Conservation (phyloP, 768 basidiomycete genomes). For the Hypholoma sublateritium region DNA sequence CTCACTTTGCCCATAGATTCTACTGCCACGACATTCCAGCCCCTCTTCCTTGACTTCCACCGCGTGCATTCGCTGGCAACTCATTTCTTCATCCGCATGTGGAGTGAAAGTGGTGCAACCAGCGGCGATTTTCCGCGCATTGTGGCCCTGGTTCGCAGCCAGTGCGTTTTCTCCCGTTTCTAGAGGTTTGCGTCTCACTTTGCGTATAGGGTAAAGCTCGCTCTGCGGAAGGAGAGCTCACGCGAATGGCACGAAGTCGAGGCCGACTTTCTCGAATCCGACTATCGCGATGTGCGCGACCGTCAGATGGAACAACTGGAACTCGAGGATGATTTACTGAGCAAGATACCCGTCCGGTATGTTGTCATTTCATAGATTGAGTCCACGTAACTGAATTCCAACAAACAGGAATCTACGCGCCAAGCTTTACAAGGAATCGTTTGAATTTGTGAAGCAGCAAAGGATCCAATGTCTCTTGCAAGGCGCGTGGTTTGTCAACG, state of each 20-base stretch:
- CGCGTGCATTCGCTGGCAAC: slow-evolving; percentile 80
- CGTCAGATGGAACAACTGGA: slow-evolving; percentile 91
- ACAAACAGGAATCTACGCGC: slow-evolving; percentile 73
- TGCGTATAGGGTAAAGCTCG: slow-evolving; percentile 65
- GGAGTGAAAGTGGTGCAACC: slow-evolving; percentile 84
- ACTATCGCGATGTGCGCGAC: slow-evolving; percentile 84
- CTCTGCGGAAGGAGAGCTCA: slow-evolving; percentile 69
- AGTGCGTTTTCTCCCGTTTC: slow-evolving; percentile 49
- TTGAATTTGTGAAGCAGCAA: slow-evolving; percentile 86
- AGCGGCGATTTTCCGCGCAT: slow-evolving; percentile 77
- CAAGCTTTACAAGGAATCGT: slow-evolving; percentile 87
- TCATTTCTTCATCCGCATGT: slow-evolving; percentile 90
- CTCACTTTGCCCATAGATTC: slow-evolving; percentile 50
- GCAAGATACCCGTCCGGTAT: slow-evolving; percentile 83
- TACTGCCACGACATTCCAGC: slow-evolving; percentile 78
- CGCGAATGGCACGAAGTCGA: slow-evolving; percentile 86
- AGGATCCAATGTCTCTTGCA: slow-evolving; percentile 85
- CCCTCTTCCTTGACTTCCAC: slow-evolving; percentile 85
- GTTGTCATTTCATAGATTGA: slow-evolving; percentile 2
- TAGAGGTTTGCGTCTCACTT: no score
- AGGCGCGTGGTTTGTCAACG: slow-evolving; percentile 92
- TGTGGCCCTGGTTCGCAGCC: slow-evolving; percentile 75
- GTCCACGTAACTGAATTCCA: neutral
- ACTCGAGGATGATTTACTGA: slow-evolving; percentile 82
- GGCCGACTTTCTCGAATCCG: slow-evolving; percentile 74